Conservation (phyloP, 129 eudicot genomes). For the Pittosporum tobira region DNA sequence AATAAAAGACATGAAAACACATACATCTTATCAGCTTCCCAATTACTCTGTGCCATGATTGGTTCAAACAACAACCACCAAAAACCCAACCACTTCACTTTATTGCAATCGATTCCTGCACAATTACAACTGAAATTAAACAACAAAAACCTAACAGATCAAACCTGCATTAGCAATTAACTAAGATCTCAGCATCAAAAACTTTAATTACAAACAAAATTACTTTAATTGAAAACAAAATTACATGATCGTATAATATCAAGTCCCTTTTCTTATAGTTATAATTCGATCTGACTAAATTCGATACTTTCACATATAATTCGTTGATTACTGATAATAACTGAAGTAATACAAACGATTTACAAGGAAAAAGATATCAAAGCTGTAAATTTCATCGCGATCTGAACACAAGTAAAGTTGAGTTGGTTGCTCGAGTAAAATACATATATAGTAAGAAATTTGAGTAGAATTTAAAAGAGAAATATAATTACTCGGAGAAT, state of each 20-base stretch:
- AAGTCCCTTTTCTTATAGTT: neutral
- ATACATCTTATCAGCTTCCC: slow-evolving; percentile 99
- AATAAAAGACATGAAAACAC: slow-evolving; percentile 7
- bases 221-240: neutral
- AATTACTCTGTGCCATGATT: slow-evolving; percentile 84
- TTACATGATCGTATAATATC: neutral
- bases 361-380: neutral
- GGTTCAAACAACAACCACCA: slow-evolving; percentile 9
- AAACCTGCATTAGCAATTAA: slow-evolving; percentile 29
- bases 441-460: neutral
- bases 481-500: neutral
- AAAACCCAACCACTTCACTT: slow-evolving; percentile 11
- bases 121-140: neutral
- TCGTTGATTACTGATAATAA: neutral
- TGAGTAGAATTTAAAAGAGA: neutral
- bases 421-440: neutral
- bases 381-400: slow-evolving; percentile 2
- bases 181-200: slow-evolving; percentile 17
- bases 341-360: neutral
- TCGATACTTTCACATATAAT: neutral
- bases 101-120: slow-evolving; percentile 24
- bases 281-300: neutral
- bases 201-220: slow-evolving; percentile 6
- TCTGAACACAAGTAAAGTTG: neutral
- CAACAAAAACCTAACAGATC: slow-evolving; percentile 19